Base-by-base conservation (phyloP, 1,284 basidiomycete genomes). In the Neotropicomus parvogracilis region DNA sequence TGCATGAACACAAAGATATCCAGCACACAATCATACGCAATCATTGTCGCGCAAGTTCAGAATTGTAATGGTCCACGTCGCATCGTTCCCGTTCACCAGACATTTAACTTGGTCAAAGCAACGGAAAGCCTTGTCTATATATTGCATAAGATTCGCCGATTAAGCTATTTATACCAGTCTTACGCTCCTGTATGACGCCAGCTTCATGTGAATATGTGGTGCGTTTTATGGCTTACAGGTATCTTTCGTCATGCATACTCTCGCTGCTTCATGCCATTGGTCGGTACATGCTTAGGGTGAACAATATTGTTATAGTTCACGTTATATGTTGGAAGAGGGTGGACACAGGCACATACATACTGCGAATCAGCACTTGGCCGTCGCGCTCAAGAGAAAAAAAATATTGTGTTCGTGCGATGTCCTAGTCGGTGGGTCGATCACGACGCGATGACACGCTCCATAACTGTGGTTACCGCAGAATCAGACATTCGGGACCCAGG, bases 91-190 rank as follows among this genome's bases (percentile, higher is more conserved):
- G 39, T 44, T 54, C 5, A 47, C 55, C 56, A 29, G 37, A 37
- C 42, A 47, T 39, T n/a, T 48, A 34, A 39, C 36, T 19, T 47
- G 26, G 34, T 45, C 49, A 40, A 51, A 52, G 27, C 33, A 46
- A 26, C 42, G 51, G 56, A 64, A 66, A 50, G 35, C 34, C 20
- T 49, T 40, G 38, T 42, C 35, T 65, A 66, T 62, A 53, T 65
- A 66, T 65, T 54, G 47, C 54, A 48, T 41, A 62, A 52, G 50
- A 47, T 29, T 48, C 49, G 34, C 40, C 46, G 32, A 49, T 48
- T 60, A 55, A 63, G 31, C 43, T 64, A 62, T 62, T 52, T 66
- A 62, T 62, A 55, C 44, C 47, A 47, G 39, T 35, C 52, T 44
- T 40, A 48, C 32, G 48, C 26, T 47, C 39, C 44, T 46, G 28